Base-by-base conservation (phyloP, 768 basidiomycete species). In the Clavaria fumosa region DNA sequence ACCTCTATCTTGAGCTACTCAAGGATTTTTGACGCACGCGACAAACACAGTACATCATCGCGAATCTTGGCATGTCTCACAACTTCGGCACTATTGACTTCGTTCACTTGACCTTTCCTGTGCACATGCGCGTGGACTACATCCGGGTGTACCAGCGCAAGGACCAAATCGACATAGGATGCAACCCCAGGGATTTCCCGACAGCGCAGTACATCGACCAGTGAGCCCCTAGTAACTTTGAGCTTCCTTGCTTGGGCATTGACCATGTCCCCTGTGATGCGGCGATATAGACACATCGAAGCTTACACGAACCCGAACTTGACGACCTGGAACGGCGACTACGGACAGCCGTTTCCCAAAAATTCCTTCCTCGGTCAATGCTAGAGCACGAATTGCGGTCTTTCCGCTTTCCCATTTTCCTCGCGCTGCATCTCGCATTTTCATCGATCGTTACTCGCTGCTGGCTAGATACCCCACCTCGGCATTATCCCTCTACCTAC, bases 1-100 rank as follows among this genome's bases (percentile, higher is more conserved):
- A n/a, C n/a, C n/a, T n/a, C n/a, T n/a, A n/a, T n/a, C n/a, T n/a
- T n/a, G n/a, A n/a, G n/a, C n/a, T n/a, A n/a, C n/a, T n/a, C n/a
- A n/a, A n/a, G n/a, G n/a, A n/a, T n/a, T n/a, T n/a, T n/a, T n/a
- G n/a, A n/a, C n/a, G n/a, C n/a, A n/a, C n/a, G n/a, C n/a, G n/a
- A n/a, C n/a, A n/a, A n/a, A n/a, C 4, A 49, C 50, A 86, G 83
- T 86, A 88, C 50, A 58, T 95, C 45, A 73, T 93, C 43, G 60
- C 68, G 45, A 89, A 90, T 54, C 58, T 89, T 45, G 89, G 86
- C 40, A 73, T 93, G 55, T 89, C 85, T 5, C 57, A 61, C 43
- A 80, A 74, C 53, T 95, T 95, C 48, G 78, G 75, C 7, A 46
- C 56, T 4, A 70, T 89, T 20, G 77, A 93, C 54, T 67, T 82